Conservation (phyloP, 192 early-diverging fungal genomes). For the Linnemannia schmuckeri region DNA sequence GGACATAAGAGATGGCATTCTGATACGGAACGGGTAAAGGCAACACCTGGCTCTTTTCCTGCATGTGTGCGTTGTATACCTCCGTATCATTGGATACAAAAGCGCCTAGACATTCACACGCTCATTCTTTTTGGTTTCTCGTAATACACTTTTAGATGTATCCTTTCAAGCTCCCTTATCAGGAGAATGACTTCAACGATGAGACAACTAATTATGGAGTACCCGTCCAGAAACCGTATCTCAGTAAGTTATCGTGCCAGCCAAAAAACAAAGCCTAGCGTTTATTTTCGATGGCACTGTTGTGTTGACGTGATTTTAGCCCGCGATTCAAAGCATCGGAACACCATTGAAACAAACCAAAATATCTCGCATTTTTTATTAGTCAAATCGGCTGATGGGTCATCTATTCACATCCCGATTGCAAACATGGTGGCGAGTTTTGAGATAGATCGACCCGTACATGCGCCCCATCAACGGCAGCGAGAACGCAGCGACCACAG, state of each 20-base stretch:
- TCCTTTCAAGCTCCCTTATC: background rate
- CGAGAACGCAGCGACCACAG: background rate
- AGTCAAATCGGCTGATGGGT: constrained; percentile 34
- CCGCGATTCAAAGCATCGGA: background rate
- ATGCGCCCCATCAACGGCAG: too few species aligned
- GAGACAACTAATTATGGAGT: constrained; percentile 26
- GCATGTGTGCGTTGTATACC: too few species aligned
- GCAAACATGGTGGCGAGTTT: constrained; percentile 16
- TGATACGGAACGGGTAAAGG: constrained; percentile 1
- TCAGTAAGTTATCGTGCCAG: constrained; percentile 14
- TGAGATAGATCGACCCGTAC: background rate
- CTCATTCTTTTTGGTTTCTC: too few species aligned
- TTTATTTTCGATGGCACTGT: background rate
- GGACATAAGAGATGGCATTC: constrained; percentile 35
- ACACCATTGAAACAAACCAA: background rate
- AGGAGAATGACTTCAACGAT: constrained; percentile 43
- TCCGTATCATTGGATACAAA: too few species aligned
- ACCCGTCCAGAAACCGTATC: constrained; percentile 35
- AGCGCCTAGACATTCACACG: too few species aligned
- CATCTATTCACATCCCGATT: constrained; percentile 37
- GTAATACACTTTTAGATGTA: background rate
- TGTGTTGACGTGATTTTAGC: background rate
- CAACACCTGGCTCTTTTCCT: too few species aligned
- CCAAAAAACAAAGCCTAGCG: background rate
- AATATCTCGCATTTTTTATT: background rate